Conservation (phyloP, 352 stramenopile species). For the Phytophthora tubulina region DNA sequence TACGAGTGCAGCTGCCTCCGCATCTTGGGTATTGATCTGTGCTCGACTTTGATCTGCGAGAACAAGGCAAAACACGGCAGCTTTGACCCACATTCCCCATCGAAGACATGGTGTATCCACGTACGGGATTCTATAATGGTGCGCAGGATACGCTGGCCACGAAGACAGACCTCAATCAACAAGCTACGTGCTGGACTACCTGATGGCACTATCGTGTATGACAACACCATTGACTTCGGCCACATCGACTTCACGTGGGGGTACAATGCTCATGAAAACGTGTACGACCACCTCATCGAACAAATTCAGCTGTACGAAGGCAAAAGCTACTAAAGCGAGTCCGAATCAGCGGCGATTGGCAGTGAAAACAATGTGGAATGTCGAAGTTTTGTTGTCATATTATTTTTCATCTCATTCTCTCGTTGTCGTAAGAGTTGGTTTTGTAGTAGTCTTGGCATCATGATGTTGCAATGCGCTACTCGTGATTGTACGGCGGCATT, state of each 20-base stretch:
- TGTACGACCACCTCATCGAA: conserved; percentile 53
- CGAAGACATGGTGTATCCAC: conserved; percentile 43
- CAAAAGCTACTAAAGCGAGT: conserved; percentile 36
- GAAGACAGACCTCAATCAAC: conserved; percentile 40
- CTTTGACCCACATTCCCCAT: conserved; percentile 50
- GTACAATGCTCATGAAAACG: conserved; percentile 40
- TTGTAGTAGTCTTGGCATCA: conserved; percentile 21
- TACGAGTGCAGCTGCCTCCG: conserved; percentile 52
- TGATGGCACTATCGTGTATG: conserved; percentile 43
- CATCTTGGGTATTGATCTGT: conserved; percentile 41
- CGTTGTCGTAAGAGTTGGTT: background rate
- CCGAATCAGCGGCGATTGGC: background rate
- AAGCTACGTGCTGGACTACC: conserved; percentile 48
- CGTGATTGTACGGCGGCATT: conserved; percentile 38
- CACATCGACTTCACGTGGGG: conserved; percentile 65
- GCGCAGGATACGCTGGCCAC: conserved; percentile 50
- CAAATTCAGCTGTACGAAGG: conserved; percentile 55
- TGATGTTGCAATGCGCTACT: conserved; percentile 5
- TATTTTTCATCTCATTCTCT: no score
- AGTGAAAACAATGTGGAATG: background rate
- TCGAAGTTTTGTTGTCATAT: background rate
- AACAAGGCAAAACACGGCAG: conserved; percentile 56
- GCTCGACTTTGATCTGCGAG: conserved; percentile 43
- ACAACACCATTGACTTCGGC: conserved; percentile 49
- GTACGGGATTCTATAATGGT: conserved; percentile 50